Evolutionary conservation across 179 eudicot species (phyloP), one percentile per base, ranked within the genome.

Genomic region (Spergularia azorica): DNA sequence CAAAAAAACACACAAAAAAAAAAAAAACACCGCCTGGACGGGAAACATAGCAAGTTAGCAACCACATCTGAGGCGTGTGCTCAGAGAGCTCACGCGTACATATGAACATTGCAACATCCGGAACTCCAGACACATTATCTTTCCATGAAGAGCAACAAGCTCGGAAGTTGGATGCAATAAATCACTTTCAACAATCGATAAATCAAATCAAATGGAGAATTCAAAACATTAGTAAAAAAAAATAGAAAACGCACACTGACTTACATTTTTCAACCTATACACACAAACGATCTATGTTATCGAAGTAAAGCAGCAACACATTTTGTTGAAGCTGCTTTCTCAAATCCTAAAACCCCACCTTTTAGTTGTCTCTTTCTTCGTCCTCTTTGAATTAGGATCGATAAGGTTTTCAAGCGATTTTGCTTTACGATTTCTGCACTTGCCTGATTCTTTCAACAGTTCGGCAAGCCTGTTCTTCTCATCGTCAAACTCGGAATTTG

Each of bases 381-480:
- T 85, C 83, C 97, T 89, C 85, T 88, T 90, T 5, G 97, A 86
- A 73, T 87, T 91, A n/a, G 98, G 98, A 80, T 94, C 99, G 9
- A 93, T 91, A 8, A 95, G 94, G 83, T 90, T 95, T 65, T 95
- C 98, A 16, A 95, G 88, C n/a, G 99, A 95, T 76, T 95, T 95
- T 32, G 96, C 92, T 81, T 91, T 93, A 63, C 89, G 87, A 87
- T 90, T 95, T 46, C 97, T 82, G 75, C 96, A 88, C 84, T 87
- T 88, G 56, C 99, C 99, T 20, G 98, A 94, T 83, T 93, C 99
- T 88, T 94, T 93, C 84, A 95, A 79, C 55, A 95, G 96, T 85
- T 93, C 98, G 0, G 90, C 89, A 16, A 93, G 89, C 88, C 99
- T 89, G 75, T 83, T 93, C 92, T 93, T 95, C 85, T 93, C 98